phyloP scores from a whole-genome alignment of 805 yeast species.

The Pachysolen tannophilus region DNA sequence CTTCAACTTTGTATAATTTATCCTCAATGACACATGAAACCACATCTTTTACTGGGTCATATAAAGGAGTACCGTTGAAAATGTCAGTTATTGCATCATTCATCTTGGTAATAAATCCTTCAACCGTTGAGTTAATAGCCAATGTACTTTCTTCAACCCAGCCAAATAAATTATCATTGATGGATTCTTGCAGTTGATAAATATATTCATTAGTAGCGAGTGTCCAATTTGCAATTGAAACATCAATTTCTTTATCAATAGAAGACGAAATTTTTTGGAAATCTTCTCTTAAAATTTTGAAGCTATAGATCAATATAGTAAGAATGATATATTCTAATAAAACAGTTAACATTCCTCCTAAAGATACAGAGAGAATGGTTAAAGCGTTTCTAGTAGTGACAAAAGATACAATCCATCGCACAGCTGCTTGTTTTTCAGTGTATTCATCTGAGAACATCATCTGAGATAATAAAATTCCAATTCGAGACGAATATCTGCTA shows the following conservation, averaged over 20 bases:
- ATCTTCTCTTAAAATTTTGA: too few relatives aligned
- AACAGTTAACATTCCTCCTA: constrained; percentile 49
- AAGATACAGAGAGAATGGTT: constrained; percentile 41
- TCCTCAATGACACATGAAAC: constrained; percentile 76
- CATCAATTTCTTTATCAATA: constrained; percentile 13
- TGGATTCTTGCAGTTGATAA: constrained; percentile 31
- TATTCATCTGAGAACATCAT: constrained; percentile 11
- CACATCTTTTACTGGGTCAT: constrained; percentile 53
- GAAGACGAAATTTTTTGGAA: constrained; percentile 6
- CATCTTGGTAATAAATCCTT: constrained; percentile 48
- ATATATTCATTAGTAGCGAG: constrained; percentile 49
- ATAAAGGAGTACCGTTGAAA: constrained; percentile 64
- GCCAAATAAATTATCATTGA: constrained; percentile 63
- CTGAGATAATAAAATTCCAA: constrained; percentile 13
- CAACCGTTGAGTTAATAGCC: constrained; percentile 53
- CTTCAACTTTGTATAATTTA: constrained; percentile 56
- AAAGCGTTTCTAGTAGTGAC: constrained; percentile 45
- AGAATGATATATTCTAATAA: constrained; percentile 47
- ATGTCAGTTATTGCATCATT: constrained; percentile 47
- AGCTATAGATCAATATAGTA: too few relatives aligned
- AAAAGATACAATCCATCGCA: constrained; percentile 41
- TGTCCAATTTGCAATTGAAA: constrained; percentile 40
- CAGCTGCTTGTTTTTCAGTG: constrained; percentile 7
- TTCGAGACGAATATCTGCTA: constrained; percentile 14
- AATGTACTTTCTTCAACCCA: constrained; percentile 52